Percentiles rank a stretch among this genome's conserved stretches.
Conservation (phyloP, 441 rosid species). For the Erysimum cheiri region DNA sequence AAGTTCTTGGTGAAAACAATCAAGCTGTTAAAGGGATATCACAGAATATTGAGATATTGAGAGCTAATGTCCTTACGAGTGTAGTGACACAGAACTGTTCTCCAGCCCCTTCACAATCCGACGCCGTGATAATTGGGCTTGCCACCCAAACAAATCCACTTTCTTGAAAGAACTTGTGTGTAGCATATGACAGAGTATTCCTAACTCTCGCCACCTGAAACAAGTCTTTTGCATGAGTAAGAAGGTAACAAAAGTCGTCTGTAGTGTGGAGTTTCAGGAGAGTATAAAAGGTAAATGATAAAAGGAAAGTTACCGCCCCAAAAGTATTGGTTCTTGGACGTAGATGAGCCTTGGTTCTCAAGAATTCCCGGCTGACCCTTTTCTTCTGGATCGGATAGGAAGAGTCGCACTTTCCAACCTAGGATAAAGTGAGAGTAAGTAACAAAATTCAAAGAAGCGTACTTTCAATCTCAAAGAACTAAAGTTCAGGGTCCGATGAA, state of each 20-base stretch:
- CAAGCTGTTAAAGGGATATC: not conserved
- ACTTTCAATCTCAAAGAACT: not conserved
- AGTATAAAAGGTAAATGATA: not conserved
- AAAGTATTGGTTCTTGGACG: constrained; percentile 97
- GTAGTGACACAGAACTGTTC: constrained; percentile 99
- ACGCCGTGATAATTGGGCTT: constrained; percentile 94
- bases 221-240: not conserved
- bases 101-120: constrained; percentile 99
- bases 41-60: constrained; percentile 18
- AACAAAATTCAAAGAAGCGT: not conserved
- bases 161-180: constrained; percentile 94
- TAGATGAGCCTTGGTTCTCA: constrained; percentile 96
- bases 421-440: constrained; percentile 6
- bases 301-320: constrained; percentile 68
- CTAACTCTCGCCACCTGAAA: constrained; percentile 95
- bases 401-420: constrained; percentile 93
- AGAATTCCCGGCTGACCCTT: constrained; percentile 86
- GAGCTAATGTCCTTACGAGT: constrained; percentile 61
- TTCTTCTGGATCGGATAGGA: constrained; percentile 96
- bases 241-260: not conserved
- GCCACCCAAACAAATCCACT: constrained; percentile 96
- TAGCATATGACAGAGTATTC: constrained; percentile 92
- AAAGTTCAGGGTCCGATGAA: not conserved
- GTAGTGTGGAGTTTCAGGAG: not conserved
- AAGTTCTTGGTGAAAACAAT: not conserved